Conservation (phyloP, 495 filamentous ascomycete genomes). For the Sabuloglossum arenarium region DNA sequence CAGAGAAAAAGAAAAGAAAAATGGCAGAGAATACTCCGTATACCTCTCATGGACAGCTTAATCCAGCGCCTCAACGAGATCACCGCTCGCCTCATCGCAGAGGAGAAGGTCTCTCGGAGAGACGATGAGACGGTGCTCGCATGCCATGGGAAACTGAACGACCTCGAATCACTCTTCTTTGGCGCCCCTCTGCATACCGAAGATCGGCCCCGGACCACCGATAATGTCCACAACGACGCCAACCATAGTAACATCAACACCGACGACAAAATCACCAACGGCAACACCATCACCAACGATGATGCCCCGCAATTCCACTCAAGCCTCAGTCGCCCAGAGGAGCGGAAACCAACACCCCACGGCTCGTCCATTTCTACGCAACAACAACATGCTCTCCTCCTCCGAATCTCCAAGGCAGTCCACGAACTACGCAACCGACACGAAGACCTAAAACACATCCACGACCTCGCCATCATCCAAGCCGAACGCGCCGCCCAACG, state of each 20-base stretch:
- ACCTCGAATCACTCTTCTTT: neutral
- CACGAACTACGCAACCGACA: neutral
- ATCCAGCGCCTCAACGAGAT: slow-evolving; percentile 1
- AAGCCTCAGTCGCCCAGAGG: neutral
- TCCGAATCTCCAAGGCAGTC: neutral
- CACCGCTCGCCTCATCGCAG: neutral
- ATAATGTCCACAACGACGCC: neutral
- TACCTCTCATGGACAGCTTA: neutral
- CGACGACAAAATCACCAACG: neutral
- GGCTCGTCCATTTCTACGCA: neutral
- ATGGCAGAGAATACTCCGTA: neutral
- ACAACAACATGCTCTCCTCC: neutral
- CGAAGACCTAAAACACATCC: slow-evolving; percentile 22
- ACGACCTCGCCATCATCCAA: slow-evolving; percentile 26
- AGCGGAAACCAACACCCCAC: neutral
- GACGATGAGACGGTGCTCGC: neutral
- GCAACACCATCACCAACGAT: neutral
- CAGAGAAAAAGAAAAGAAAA: neutral
- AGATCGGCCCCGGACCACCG: neutral
- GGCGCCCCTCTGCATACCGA: neutral
- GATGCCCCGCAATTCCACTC: neutral
- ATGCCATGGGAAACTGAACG: neutral
- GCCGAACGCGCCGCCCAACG: slow-evolving; percentile 29
- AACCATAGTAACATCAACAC: neutral
- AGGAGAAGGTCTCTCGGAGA: neutral